Conservation (phyloP, 495 filamentous ascomycete species). For the Sphaerosporella brunnea region DNA sequence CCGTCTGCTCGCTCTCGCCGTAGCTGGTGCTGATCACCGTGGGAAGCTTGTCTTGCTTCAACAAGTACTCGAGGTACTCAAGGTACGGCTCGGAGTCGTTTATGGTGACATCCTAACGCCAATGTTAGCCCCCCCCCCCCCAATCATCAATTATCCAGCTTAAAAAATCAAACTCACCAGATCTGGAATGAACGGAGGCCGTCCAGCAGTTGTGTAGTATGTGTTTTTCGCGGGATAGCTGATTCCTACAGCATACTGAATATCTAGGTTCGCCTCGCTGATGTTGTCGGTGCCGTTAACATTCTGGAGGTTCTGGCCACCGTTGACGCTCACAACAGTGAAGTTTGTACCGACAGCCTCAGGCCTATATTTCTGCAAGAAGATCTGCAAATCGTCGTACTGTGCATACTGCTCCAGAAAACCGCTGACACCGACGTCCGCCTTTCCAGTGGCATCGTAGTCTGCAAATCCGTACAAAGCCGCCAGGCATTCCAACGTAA, state of each 20-base stretch:
- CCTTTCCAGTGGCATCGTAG: constrained; percentile 27
- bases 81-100: constrained; percentile 69
- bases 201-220: constrained; percentile 51
- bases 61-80: constrained; percentile 54
- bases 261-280: constrained; percentile 53
- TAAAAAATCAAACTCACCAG: constrained; percentile 17
- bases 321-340: constrained; percentile 42
- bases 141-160: neutral
- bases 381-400: constrained; percentile 37
- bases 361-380: constrained; percentile 37
- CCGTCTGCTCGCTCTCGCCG: constrained; percentile 44
- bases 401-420: constrained; percentile 51
- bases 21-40: constrained; percentile 62
- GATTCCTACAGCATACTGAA: constrained; percentile 49
- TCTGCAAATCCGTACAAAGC: constrained; percentile 42
- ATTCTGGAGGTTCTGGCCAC: constrained; percentile 36
- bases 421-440: constrained; percentile 47
- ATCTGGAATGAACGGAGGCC: constrained; percentile 39
- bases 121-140: constrained; percentile 26
- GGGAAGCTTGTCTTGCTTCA: constrained; percentile 46
- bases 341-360: constrained; percentile 37
- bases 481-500: constrained; percentile 43
- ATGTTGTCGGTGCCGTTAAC: constrained; percentile 26
- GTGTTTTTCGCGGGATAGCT: constrained; percentile 40
- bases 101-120: constrained; percentile 19